These are phyloP conservation scores for Nigrospora sphaerica DNA, from an alignment of 2,329 filamentous ascomycete species.

Conservation along the genomic window DNA sequence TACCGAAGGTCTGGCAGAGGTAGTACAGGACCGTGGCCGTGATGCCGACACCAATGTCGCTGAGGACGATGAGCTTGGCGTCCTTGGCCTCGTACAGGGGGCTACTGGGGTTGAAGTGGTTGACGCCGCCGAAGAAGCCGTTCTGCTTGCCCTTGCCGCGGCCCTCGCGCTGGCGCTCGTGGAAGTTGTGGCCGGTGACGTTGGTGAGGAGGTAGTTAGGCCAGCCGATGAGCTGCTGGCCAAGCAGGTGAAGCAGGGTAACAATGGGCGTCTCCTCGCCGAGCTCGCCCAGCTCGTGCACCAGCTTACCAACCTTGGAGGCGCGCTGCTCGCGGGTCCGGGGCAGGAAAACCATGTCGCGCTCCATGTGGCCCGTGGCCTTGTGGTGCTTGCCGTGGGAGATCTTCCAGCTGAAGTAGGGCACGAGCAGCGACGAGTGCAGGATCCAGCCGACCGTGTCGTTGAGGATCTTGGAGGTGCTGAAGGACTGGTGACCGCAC, in stretches of 20 bases:
- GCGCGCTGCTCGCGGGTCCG: slow-evolving; percentile 81
- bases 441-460: slow-evolving; percentile 88
- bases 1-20: slow-evolving; percentile 73
- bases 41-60: slow-evolving; percentile 73
- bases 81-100: slow-evolving; percentile 91
- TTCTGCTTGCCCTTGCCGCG: slow-evolving; percentile 91
- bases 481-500: slow-evolving; percentile 96
- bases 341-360: slow-evolving; percentile 99
- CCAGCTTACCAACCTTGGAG: slow-evolving; percentile 62
- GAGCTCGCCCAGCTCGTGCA: slow-evolving; percentile 80
- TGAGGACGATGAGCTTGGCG: slow-evolving; percentile 77
- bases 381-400: slow-evolving; percentile 99
- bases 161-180: slow-evolving; percentile 84
- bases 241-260: slow-evolving; percentile 66
- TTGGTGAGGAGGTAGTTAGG: slow-evolving; percentile 86
- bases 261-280: slow-evolving; percentile 90
- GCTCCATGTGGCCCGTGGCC: slow-evolving; percentile 92
- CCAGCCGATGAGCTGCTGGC: slow-evolving; percentile 90
- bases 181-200: slow-evolving; percentile 92
- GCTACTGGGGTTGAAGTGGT: slow-evolving; percentile 87
- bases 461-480: slow-evolving; percentile 82
- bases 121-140: slow-evolving; percentile 72
- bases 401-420: slow-evolving; percentile 99
- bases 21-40: slow-evolving; percentile 54
- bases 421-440: slow-evolving; percentile 83